phyloP scores from a whole-genome alignment of 257 asterid species.

The Ocimum tenuiflorum region DNA sequence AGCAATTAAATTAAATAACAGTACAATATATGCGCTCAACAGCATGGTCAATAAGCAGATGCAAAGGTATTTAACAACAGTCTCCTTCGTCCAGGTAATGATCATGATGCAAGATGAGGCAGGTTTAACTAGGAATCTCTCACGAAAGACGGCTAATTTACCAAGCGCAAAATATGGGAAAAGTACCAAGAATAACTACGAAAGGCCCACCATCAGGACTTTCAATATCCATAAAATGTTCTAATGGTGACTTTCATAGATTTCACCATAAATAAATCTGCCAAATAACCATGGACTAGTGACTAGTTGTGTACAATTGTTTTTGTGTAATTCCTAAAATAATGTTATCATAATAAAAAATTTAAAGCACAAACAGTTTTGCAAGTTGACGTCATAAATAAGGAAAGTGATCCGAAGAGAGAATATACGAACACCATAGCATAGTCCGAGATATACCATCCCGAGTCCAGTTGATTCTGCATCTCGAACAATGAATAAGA shows the following conservation, averaged over 20 bases:
- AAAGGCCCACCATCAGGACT: too few species aligned
- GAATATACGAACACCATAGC: neutral
- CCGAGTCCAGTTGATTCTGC: slow-evolving; percentile 95
- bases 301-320: neutral
- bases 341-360: neutral
- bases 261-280: neutral
- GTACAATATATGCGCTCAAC: neutral
- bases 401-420: neutral
- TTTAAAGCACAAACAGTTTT: neutral
- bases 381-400: neutral
- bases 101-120: slow-evolving; percentile 2
- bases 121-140: neutral
- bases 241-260: neutral
- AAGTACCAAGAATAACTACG: too few species aligned
- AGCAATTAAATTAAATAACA: slow-evolving; percentile 1
- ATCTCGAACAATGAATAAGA: slow-evolving; percentile 86
- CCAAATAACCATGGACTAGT: neutral
- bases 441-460: slow-evolving; percentile 46
- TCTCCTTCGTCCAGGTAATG: neutral
- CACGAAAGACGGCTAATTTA: too few species aligned
- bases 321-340: neutral
- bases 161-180: too few species aligned
- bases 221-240: neutral
- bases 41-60: slow-evolving; percentile 1
- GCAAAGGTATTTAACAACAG: neutral